Base-by-base conservation (phyloP, 1,139 yeast genomes). In the Yamadazyma atlantica region DNA sequence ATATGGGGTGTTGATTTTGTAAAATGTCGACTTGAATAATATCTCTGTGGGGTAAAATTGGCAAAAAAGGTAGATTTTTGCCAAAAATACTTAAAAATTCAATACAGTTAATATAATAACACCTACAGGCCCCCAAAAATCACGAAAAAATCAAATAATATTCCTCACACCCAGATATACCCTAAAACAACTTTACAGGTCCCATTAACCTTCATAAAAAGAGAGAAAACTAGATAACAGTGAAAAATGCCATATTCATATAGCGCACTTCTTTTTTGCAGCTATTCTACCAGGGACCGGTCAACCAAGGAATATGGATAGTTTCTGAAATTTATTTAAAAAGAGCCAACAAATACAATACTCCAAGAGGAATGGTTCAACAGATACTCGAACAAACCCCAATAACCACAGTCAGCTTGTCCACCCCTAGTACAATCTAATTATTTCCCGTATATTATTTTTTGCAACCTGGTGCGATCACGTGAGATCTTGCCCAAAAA, bases 391-490 rank as follows among this genome's bases (percentile, higher is more conserved):
- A n/a, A n/a, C n/a, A n/a, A n/a, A n/a, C n/a, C n/a, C n/a, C n/a
- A n/a, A n/a, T n/a, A n/a, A n/a, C n/a, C n/a, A n/a, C n/a, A n/a
- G n/a, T n/a, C n/a, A n/a, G n/a, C n/a, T n/a, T n/a, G n/a, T n/a
- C n/a, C n/a, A n/a, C n/a, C n/a, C n/a, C n/a, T n/a, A n/a, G n/a
- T n/a, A n/a, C n/a, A n/a, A n/a, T n/a, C n/a, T n/a, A n/a, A n/a
- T n/a, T n/a, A n/a, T n/a, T n/a, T n/a, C n/a, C n/a, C n/a, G n/a
- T n/a, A n/a, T n/a, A n/a, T 9, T 9, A 19, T 12, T 26, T 26
- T 14, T 28, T 28, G 30, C 30, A 28, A 16, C 30, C 21, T 10
- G 15, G 33, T 22, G 36, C 24, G 36, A 36, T 29, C 31, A 17
- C 38, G 21, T 13, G 22, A 32, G 22, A 22, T 13, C 15, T 21